Percentiles rank a stretch among this genome's conserved stretches.
These are phyloP conservation scores for Leonotis leonurus DNA, from an alignment of 257 asterid species.

Conservation along the genomic window DNA sequence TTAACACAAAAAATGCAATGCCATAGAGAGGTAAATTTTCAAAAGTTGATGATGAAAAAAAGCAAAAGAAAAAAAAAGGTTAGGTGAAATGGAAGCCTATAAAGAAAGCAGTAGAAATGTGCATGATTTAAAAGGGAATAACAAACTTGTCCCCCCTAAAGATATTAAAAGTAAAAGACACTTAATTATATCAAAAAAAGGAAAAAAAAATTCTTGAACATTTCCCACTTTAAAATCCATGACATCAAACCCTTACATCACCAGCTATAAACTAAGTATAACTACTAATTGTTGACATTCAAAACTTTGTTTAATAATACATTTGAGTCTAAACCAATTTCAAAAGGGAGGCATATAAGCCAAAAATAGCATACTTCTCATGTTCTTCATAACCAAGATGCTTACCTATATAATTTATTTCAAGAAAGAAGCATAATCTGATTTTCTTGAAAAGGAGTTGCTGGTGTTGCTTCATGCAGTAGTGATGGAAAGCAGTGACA, in stretches of 20 bases:
- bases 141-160: background rate
- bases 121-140: background rate
- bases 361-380: background rate
- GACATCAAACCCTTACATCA: slow-evolving; percentile 40
- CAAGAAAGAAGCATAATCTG: background rate
- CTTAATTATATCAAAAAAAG: too few species aligned
- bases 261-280: slow-evolving; percentile 13
- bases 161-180: background rate
- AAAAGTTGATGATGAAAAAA: background rate
- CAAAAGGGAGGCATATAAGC: slow-evolving; percentile 17
- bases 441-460: too few species aligned
- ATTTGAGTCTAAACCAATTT: background rate
- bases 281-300: background rate
- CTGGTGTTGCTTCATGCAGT: slow-evolving; percentile 19
- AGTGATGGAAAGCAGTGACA: slow-evolving; percentile 51
- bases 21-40: too few species aligned
- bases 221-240: background rate
- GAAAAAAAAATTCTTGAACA: too few species aligned
- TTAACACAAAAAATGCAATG: too few species aligned
- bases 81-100: slow-evolving; percentile 22
- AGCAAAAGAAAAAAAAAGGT: slow-evolving; percentile 1
- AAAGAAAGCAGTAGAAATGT: slow-evolving; percentile 4
- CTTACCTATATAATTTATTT: slow-evolving; percentile 19
- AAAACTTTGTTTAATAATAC: slow-evolving; percentile 10
- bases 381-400: background rate